phyloP scores from a whole-genome alignment of 139 green algal species.

The Closterium sp. region DNA sequence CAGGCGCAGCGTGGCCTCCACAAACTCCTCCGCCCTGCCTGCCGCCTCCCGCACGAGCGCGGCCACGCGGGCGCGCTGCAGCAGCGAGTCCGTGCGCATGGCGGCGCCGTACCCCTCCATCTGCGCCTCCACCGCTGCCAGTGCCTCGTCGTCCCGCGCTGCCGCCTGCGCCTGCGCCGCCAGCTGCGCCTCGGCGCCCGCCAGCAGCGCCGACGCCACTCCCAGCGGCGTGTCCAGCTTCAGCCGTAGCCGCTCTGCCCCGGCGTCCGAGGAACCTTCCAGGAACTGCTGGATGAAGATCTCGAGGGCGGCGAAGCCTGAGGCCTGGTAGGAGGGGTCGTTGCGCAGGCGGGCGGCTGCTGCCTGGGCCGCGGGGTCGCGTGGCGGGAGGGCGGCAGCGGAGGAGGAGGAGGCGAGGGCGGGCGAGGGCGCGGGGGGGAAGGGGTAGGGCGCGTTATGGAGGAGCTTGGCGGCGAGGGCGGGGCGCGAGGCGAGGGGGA shows the following conservation, averaged over 20 bases:
- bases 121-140: constrained; percentile 67
- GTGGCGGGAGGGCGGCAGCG: too few species aligned
- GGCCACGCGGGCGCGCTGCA: constrained; percentile 59
- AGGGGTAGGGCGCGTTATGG: not conserved
- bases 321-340: not conserved
- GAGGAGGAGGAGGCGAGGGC: not conserved
- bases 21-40: constrained; percentile 46
- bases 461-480: constrained; percentile 69
- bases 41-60: constrained; percentile 31
- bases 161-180: constrained; percentile 49
- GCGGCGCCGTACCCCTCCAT: constrained; percentile 67
- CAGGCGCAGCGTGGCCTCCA: constrained; percentile 44
- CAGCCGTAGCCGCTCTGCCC: constrained; percentile 78
- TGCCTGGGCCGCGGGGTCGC: not conserved
- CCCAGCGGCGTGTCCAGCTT: constrained; percentile 93
- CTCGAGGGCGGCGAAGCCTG: constrained; percentile 50
- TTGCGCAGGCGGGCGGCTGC: not conserved
- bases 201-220: constrained; percentile 80
- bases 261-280: constrained; percentile 44
- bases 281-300: constrained; percentile 78
- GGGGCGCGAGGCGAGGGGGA: constrained; percentile 62
- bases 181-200: constrained; percentile 64
- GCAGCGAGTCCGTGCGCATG: constrained; percentile 75
- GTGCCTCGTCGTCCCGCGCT: constrained; percentile 56
- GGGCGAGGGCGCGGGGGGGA: not conserved